These are phyloP conservation scores for Hibiscus trionum DNA, from an alignment of 345 rosid genomes.

Conservation along the genomic window DNA sequence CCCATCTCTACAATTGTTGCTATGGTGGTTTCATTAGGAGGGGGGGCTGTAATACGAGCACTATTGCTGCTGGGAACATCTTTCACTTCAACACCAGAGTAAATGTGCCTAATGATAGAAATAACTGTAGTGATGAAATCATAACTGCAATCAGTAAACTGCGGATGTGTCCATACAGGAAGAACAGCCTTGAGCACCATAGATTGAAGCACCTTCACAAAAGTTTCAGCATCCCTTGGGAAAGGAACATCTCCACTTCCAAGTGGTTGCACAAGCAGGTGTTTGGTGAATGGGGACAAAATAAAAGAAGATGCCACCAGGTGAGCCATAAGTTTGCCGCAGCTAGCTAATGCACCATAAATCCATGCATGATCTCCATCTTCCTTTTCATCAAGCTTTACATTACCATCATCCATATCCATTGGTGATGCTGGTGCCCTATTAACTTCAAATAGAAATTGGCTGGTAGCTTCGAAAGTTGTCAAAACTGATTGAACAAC, in stretches of 20 bases:
- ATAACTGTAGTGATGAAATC: conserved; percentile 67
- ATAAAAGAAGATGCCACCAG: conserved; percentile 73
- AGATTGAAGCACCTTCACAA: conserved; percentile 89
- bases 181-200: conserved; percentile 86
- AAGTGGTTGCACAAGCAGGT: conserved; percentile 74
- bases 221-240: conserved; percentile 83
- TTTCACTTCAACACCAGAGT: conserved; percentile 92
- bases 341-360: conserved; percentile 83
- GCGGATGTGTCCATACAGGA: conserved; percentile 89
- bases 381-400: conserved; percentile 61
- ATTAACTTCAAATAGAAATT: conserved; percentile 57
- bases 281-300: conserved; percentile 80
- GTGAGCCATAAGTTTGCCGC: conserved; percentile 93
- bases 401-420: conserved; percentile 77
- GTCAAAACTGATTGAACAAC: conserved; percentile 77
- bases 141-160: conserved; percentile 70
- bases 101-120: conserved; percentile 80
- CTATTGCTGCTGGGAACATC: conserved; percentile 38
- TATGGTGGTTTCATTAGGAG: conserved; percentile 83
- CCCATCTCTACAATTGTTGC: conserved; percentile 96
- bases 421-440: conserved; percentile 72
- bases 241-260: conserved; percentile 49
- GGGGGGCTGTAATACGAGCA: conserved; percentile 72
- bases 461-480: conserved; percentile 95
- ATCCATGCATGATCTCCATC: conserved; percentile 74